Evolutionary conservation across 1,284 basidiomycete species (phyloP).

Genomic region (Malassezia brasiliensis): DNA sequence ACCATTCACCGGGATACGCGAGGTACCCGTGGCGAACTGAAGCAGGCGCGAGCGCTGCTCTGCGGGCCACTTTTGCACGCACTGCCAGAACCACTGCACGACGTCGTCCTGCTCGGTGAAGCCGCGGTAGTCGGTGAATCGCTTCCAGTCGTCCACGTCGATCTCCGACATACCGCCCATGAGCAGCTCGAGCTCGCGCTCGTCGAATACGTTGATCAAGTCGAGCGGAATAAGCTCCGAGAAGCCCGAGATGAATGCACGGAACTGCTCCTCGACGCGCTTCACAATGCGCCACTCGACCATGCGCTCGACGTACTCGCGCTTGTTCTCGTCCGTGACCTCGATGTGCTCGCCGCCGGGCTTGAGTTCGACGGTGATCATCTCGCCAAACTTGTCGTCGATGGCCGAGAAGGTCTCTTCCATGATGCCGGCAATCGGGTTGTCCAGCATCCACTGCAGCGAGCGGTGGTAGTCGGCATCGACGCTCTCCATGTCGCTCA

Average conservation of each 20-base stretch:
- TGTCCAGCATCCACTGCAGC: slow-evolving; percentile 74
- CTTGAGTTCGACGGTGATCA: slow-evolving; percentile 85
- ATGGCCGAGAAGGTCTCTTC: slow-evolving; percentile 53
- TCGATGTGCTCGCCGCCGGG: slow-evolving; percentile 70
- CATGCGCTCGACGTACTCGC: slow-evolving; percentile 89
- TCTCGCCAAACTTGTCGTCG: slow-evolving; percentile 94
- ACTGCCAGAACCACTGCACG: slow-evolving; percentile 99
- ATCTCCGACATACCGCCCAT: slow-evolving; percentile 99
- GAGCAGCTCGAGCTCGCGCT: slow-evolving; percentile 79
- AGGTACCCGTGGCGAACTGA: slow-evolving; percentile 96
- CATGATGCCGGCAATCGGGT: slow-evolving; percentile 44
- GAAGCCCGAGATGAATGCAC: slow-evolving; percentile 89
- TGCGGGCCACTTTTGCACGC: slow-evolving; percentile 85
- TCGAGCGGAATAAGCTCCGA: slow-evolving; percentile 90
- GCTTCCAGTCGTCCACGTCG: slow-evolving; percentile 62
- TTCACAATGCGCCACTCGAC: slow-evolving; percentile 83
- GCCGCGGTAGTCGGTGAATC: slow-evolving; percentile 58
- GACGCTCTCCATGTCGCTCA: slow-evolving; percentile 44
- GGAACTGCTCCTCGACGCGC: slow-evolving; percentile 91
- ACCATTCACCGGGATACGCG: slow-evolving; percentile 92
- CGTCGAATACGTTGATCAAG: slow-evolving; percentile 92
- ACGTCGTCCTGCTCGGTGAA: slow-evolving; percentile 55
- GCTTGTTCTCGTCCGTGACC: slow-evolving; percentile 96
- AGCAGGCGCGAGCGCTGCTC: slow-evolving; percentile 82
- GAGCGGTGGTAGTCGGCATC: slow-evolving; percentile 64